These are phyloP conservation scores for Russula vinacea DNA, from an alignment of 768 basidiomycete species.

Conservation along the genomic window DNA sequence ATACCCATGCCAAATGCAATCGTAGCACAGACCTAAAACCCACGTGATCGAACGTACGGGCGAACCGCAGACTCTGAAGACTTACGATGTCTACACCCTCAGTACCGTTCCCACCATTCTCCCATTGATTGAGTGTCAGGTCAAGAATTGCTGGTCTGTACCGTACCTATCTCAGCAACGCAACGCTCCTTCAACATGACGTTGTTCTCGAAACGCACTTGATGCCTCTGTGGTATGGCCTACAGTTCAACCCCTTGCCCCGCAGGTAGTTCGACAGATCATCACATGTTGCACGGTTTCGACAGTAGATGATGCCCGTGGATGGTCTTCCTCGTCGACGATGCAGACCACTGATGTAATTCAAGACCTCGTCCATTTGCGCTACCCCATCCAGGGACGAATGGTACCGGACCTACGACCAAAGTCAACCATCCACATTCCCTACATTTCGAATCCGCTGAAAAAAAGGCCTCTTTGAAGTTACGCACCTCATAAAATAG, in stretches of 20 bases:
- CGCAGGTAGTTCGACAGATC: constrained; percentile 62
- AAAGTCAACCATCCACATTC: neutral
- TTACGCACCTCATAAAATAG: constrained; percentile 71
- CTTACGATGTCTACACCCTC: constrained; percentile 63
- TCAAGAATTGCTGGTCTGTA: constrained; percentile 51
- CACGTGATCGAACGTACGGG: neutral
- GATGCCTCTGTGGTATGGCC: constrained; percentile 74
- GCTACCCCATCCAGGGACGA: constrained; percentile 48
- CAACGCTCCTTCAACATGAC: constrained; percentile 2
- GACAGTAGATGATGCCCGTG: constrained; percentile 76
- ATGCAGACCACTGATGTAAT: constrained; percentile 65
- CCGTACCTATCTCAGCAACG: neutral
- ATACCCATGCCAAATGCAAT: constrained; percentile 87
- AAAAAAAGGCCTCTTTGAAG: neutral
- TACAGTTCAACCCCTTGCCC: constrained; percentile 61
- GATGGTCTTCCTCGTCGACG: constrained; percentile 55
- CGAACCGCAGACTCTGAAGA: neutral
- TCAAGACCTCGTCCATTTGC: constrained; percentile 62
- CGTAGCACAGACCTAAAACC: constrained; percentile 63
- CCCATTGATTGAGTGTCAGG: constrained; percentile 54
- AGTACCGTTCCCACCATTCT: constrained; percentile 49
- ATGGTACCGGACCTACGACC: constrained; percentile 58
- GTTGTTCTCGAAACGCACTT: constrained; percentile 39
- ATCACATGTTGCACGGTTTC: constrained; percentile 64
- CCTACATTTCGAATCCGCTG: neutral